A percentile compares a stretch with the other conserved stretches of the same genome.
Evolutionary conservation across 345 rosid genomes (phyloP).

Genomic region (Citrus sinensis): DVS_A1.0 CM039161.1:12364001-12364500

Average conservation of each 20-base stretch:
- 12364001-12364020: neutral
- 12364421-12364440: slow-evolving; percentile 80
- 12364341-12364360: slow-evolving; percentile 72
- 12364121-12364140: neutral
- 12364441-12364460: slow-evolving; percentile 77
- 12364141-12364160: neutral
- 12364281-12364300: slow-evolving; percentile 46
- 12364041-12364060: neutral
- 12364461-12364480: slow-evolving; percentile 68
- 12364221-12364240: slow-evolving; percentile 69
- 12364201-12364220: slow-evolving; percentile 96
- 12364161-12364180: slow-evolving; percentile 22
- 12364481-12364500: slow-evolving; percentile 97
- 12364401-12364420: slow-evolving; percentile 82
- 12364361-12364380: slow-evolving; percentile 61
- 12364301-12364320: slow-evolving; percentile 73
- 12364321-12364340: slow-evolving; percentile 64
- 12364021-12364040: neutral
- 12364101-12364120: neutral
- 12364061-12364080: neutral
- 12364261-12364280: slow-evolving; percentile 36
- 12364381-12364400: slow-evolving; percentile 95
- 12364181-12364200: slow-evolving; percentile 90
- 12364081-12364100: neutral
- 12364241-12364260: slow-evolving; percentile 56